Conservation (phyloP, 345 rosid species). For the Durio zibethinus region DNA sequence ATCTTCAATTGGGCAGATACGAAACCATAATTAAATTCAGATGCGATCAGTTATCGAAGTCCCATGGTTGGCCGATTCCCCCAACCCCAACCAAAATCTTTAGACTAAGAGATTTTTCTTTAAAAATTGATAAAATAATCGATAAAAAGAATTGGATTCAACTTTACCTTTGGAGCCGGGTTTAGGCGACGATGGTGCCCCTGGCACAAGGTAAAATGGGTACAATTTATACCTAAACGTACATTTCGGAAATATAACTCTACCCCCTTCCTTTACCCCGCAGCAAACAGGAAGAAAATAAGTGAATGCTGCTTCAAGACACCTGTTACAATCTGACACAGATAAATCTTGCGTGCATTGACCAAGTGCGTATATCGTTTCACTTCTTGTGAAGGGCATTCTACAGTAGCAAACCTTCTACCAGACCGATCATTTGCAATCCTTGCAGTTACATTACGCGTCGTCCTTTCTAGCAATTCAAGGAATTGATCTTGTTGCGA, state of each 20-base stretch:
- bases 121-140: too few relatives aligned
- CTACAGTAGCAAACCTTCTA: slow-evolving; percentile 8
- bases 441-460: background rate
- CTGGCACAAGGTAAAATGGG: slow-evolving; percentile 16
- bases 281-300: background rate
- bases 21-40: too few relatives aligned
- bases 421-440: slow-evolving; percentile 1
- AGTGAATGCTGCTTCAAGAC: slow-evolving; percentile 3
- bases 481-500: slow-evolving; percentile 4
- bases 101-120: too few relatives aligned
- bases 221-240: slow-evolving; percentile 19
- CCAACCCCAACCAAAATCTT: too few relatives aligned
- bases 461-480: background rate
- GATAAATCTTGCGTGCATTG: slow-evolving; percentile 43
- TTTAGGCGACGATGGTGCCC: background rate
- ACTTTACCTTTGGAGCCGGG: slow-evolving; percentile 22
- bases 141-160: too few relatives aligned
- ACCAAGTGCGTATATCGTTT: slow-evolving; percentile 12
- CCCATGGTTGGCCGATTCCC: too few relatives aligned
- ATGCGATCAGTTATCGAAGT: too few relatives aligned
- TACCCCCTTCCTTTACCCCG: slow-evolving; percentile 1
- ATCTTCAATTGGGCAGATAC: too few relatives aligned
- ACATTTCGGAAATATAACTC: slow-evolving; percentile 21
- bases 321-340: background rate
- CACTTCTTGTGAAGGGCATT: background rate